Evolutionary conservation across 1,284 basidiomycete genomes (phyloP), one percentile per base, ranked within the genome.

Genomic region (Phlebopus sp.): DNA sequence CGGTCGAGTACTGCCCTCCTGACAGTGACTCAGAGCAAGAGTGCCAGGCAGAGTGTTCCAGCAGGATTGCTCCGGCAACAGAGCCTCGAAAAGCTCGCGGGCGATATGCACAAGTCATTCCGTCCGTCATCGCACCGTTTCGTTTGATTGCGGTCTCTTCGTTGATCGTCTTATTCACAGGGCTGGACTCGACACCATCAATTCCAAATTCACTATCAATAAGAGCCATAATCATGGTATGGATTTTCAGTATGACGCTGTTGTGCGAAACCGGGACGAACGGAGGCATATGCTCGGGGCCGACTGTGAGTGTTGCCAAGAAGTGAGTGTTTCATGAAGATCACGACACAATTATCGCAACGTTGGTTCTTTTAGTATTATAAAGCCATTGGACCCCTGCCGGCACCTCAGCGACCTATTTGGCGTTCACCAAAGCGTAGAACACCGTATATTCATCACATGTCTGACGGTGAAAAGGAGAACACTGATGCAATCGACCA

Each of bases 291-390:
- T 96, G 75, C 75, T 86, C 42, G 93, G 79, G 5, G 81, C 75
- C 1, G 90, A 92, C 55, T 97, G 93, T 65, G 88, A 90, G 58
- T 87, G 84, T 52, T 97, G 93, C 64, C 78, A 75, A 37, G 88
- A 85, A 42, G 92, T 92, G 59, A 55, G 82, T 72, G n/a, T 25
- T 32, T 23, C 43, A 17, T 32, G 14, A 27, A 8, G 4, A 30
- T 27, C 19, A 37, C 25, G 10, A 32, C 8, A 21, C 14, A 31
- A 47, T 14, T 42, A 14, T 14, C 53, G 37, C 42, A 4, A 38
- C 23, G 34, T 37, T 42, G 23, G 32, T 19, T 9, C 37, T 5
- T 23, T 44, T 30, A 94, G 91, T 95, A 92, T 60, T 95, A 93
- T 60, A 76, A 81, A 51, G 84, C 81, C 0, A 68, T 92, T 9